These are phyloP conservation scores for Puccinia coronata DNA, from an alignment of 1,284 basidiomycete genomes.

Conservation along the genomic window DNA sequence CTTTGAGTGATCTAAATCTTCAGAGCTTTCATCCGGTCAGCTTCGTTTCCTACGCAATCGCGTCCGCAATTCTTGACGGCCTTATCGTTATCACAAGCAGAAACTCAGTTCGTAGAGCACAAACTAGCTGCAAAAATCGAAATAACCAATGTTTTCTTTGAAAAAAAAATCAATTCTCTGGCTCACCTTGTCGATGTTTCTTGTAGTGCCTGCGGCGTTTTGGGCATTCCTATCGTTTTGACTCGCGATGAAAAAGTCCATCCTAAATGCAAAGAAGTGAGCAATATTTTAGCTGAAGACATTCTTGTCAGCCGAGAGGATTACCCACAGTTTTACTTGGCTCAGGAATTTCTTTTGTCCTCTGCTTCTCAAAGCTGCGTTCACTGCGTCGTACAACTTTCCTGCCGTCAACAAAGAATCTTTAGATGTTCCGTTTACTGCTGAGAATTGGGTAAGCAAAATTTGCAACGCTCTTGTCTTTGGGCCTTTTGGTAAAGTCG, in stretches of 20 bases:
- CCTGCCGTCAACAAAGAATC: not conserved
- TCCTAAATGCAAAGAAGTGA: not conserved
- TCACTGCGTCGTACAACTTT: not conserved
- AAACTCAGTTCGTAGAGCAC: not conserved
- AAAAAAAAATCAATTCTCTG: not conserved
- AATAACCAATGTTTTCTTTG: not conserved
- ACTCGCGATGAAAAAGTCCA: conserved; percentile 14
- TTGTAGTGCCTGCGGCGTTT: not conserved
- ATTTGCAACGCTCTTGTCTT: too few relatives aligned
- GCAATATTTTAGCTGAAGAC: not conserved
- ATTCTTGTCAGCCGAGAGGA: not conserved
- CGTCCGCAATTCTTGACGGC: not conserved
- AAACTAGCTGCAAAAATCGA: not conserved
- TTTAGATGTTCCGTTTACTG: not conserved
- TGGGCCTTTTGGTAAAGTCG: conserved; percentile 11
- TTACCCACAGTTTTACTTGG: not conserved
- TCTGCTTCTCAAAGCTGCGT: conserved; percentile 9
- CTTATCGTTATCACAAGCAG: not conserved
- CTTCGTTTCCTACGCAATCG: not conserved
- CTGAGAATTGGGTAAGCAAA: not conserved
- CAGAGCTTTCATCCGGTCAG: not conserved
- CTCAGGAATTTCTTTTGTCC: not conserved
- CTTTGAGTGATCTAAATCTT: too few relatives aligned
- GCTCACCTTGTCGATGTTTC: not conserved
- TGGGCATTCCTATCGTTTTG: not conserved